Evolutionary conservation across 2,329 filamentous ascomycete species (phyloP).

Genomic region (Colletotrichum acutatum): DNA sequence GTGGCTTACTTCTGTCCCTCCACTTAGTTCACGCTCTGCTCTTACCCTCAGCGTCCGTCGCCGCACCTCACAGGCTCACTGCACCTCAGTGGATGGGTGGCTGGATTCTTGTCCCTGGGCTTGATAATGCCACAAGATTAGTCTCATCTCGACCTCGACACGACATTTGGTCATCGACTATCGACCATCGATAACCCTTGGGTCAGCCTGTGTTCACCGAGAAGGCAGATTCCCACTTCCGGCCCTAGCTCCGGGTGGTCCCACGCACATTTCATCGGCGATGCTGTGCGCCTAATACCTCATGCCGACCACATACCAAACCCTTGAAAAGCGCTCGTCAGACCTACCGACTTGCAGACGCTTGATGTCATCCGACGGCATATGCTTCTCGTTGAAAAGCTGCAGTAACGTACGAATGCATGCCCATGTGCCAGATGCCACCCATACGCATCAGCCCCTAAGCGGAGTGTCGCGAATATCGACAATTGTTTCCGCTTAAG

Average conservation of each 20-base stretch:
- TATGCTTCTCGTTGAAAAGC: neutral
- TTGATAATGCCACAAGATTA: neutral
- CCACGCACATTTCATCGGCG: neutral
- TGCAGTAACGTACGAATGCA: neutral
- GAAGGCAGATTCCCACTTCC: conserved; percentile 14
- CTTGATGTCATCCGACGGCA: conserved; percentile 33
- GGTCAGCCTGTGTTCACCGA: conserved; percentile 25
- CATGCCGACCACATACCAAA: neutral
- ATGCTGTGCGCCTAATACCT: neutral
- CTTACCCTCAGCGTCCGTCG: neutral
- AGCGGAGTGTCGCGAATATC: neutral
- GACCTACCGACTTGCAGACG: conserved; percentile 3
- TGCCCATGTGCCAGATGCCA: neutral
- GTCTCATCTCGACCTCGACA: neutral
- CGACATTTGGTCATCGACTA: neutral
- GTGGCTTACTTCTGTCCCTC: neutral
- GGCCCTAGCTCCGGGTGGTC: neutral
- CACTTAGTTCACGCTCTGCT: neutral
- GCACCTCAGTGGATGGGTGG: neutral
- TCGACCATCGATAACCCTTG: neutral
- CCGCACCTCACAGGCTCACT: neutral
- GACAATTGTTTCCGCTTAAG: conserved; percentile 3
- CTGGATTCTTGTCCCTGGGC: neutral
- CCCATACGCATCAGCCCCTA: neutral
- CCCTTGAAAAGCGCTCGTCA: conserved; percentile 9